Base-by-base conservation (phyloP, 2,329 filamentous ascomycete genomes). In the Aspergillus tamarii region DNA sequence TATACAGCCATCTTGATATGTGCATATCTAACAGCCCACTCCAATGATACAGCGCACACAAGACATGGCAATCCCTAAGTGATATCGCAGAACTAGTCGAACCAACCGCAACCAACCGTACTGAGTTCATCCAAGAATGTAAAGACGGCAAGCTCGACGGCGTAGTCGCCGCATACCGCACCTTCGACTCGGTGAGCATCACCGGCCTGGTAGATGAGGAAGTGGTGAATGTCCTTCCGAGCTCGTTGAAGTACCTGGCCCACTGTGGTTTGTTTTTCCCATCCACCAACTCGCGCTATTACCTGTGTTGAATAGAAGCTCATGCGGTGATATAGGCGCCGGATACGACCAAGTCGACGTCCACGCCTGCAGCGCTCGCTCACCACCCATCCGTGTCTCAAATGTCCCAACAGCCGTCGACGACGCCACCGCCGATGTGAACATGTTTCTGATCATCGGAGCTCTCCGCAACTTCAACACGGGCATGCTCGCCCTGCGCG, bases 281-380 rank as follows among this genome's bases (percentile, higher is more conserved):
- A 14, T 28, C 34, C 26, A 26, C 26, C 26, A 26, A 26, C 26
- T 11, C 23, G 1, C 28, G 36, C n/a, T 46, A 14, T 30, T 52
- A 53, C 34, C 3, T 2, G 28, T 61, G 14, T 46, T 1, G 16
- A 39, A 57, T 1, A 57, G 14, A 45, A 32, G 48, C 36, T 57
- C 41, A 43, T 36, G 26, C 26, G 23, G 7, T 30, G 10, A 19
- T 30, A 14, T 64, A 91, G 89, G 91, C 65, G 91, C 93, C 61
- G 93, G 93, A 43, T 96, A 96, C 78, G 93, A 96, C 77, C 90
- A 93, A 76, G 84, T 96, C 66, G 89, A 94, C 76, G 83, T 94
- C 10, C 76, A 85, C 54, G 89, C 90, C 45, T 94, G 91, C 81
- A 90, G 88, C 11, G 81, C 82, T 1, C 87, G 87, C 59, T 82